Percentiles rank a stretch among this genome's conserved stretches.
Evolutionary conservation across 257 asterid genomes (phyloP).

Genomic region (Knoxia roxburghii): DNA sequence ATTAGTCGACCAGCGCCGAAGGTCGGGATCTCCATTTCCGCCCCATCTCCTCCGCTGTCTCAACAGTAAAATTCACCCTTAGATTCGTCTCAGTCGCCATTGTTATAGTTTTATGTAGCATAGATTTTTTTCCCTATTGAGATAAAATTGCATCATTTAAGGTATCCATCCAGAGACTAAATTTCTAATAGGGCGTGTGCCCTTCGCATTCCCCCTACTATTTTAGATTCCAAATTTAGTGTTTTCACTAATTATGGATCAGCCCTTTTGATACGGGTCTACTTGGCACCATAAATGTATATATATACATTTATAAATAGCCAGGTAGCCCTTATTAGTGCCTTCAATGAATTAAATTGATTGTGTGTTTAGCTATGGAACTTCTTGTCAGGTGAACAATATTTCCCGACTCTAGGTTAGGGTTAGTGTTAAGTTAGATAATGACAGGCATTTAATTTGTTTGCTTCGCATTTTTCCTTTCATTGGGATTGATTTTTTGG

Average conservation of each 20-base stretch:
- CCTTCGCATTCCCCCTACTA: too few relatives aligned
- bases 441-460: neutral
- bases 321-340: neutral
- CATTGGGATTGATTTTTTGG: neutral
- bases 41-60: neutral
- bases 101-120: neutral
- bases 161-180: too few relatives aligned
- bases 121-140: too few relatives aligned
- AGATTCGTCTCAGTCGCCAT: neutral
- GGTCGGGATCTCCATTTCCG: neutral
- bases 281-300: neutral
- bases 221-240: constrained; percentile 4
- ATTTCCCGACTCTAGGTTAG: too few relatives aligned
- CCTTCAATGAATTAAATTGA: neutral
- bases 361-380: neutral
- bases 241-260: neutral
- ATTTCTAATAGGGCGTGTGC: too few relatives aligned
- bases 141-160: too few relatives aligned
- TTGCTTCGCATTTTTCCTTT: neutral
- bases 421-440: constrained; percentile 5
- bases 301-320: neutral
- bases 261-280: neutral
- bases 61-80: neutral
- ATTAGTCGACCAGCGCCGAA: constrained; percentile 10
- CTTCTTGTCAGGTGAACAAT: too few relatives aligned